Evolutionary conservation across 2,329 filamentous ascomycete species (phyloP).

Genomic region (Pestalotiopsis fici): DNA sequence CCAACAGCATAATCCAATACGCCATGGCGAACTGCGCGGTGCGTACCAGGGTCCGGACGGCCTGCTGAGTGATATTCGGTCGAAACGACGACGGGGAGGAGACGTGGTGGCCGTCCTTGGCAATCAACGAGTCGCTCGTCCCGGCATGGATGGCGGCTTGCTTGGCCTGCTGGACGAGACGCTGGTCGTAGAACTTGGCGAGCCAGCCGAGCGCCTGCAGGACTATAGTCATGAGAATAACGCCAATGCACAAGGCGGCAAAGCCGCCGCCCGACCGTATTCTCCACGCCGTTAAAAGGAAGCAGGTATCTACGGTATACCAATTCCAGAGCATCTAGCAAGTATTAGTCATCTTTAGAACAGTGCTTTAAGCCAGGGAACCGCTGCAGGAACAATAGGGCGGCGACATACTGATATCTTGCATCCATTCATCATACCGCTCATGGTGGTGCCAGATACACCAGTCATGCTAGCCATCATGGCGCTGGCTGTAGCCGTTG

Average conservation of each 20-base stretch:
- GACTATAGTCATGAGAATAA: constrained; percentile 70
- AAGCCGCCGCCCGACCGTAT: constrained; percentile 72
- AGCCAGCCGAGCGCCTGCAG: constrained; percentile 74
- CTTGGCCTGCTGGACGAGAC: constrained; percentile 52
- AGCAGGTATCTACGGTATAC: constrained; percentile 72
- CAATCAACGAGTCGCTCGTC: constrained; percentile 7
- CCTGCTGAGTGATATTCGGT: constrained; percentile 66
- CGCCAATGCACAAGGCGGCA: constrained; percentile 77
- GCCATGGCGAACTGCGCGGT: constrained; percentile 72
- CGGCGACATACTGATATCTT: constrained; percentile 4
- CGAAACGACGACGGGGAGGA: constrained; percentile 37
- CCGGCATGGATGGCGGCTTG: constrained; percentile 19
- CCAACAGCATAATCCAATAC: constrained; percentile 74
- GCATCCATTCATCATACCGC: constrained; percentile 6
- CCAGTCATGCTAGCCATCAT: not conserved
- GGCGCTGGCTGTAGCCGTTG: not conserved
- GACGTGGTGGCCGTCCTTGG: constrained; percentile 6
- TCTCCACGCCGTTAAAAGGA: constrained; percentile 71
- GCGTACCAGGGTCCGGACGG: constrained; percentile 66
- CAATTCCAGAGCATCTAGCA: constrained; percentile 79
- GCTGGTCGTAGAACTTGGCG: constrained; percentile 72
- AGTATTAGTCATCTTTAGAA: not conserved
- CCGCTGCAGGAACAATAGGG: not conserved
- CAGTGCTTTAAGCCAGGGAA: not conserved
- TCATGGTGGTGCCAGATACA: not conserved